Base-by-base conservation (phyloP, 2,329 filamentous ascomycete species). In the Exophiala lecanii-corni region DNA sequence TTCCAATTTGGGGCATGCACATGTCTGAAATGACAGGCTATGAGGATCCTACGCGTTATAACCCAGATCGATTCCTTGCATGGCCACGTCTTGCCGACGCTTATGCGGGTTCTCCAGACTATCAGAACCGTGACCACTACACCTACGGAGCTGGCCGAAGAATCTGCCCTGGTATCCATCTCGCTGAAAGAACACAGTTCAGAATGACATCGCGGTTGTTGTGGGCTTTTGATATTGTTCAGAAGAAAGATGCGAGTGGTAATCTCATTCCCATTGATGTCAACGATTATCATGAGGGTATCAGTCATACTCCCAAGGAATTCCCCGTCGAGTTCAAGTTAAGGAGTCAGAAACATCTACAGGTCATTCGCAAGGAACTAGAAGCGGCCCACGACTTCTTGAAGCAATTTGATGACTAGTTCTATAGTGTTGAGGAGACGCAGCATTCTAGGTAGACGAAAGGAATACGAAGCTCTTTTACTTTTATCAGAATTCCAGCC, bases 171-270 rank as follows among this genome's bases (percentile, higher is more conserved):
- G 71, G 72, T 0, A 47, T 47, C 50, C 74, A 79, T 39, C 65
- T 79, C 1, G 73, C 72, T 0, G 68, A 74, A 28, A 68, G 73
- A 0, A 75, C 68, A 0, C 63, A 78, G 0, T 63, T 64, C 9
- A 57, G 73, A 2, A 69, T 65, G 23, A 68, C 75, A 12, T 64
- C 72, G 0, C 66, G 70, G 2, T 59, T 75, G 0, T 55, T 81
- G 0, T 81, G 76, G 77, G 75, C 56, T 2, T 62, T 61, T 36
- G 43, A 55, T 12, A 50, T 57, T 23, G 33, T 20, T 35, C 45
- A 32, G 31, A 13, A 40, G n/a, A 28, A 17, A 1, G 43, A 45
- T 33, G 7, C 30, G 6, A 17, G 15, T 7, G 13, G 7, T 7
- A 33, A 33, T 13, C 16, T 15, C 30, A 33, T 33, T 6, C 30